These are phyloP conservation scores for Striga hermonthica DNA, from an alignment of 305 asterid genomes.

Conservation along the genomic window DNA sequence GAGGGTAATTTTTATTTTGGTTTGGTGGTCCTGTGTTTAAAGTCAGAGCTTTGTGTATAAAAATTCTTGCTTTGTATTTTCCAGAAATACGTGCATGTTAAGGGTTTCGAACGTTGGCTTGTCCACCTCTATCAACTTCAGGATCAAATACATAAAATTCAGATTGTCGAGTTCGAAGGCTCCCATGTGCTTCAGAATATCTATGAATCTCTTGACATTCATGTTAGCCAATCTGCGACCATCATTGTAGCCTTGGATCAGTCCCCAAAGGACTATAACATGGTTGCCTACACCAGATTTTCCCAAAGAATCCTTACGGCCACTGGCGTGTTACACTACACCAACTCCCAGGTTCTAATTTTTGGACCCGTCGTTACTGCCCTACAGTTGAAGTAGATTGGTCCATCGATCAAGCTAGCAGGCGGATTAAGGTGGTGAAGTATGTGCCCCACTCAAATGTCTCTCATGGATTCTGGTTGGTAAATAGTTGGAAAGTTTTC, in stretches of 20 bases:
- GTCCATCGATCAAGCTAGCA: conserved; percentile 70
- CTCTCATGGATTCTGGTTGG: too few species aligned
- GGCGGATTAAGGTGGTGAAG: too few species aligned
- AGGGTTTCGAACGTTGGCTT: conserved; percentile 63
- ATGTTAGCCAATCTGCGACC: conserved; percentile 55
- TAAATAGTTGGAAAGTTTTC: too few species aligned
- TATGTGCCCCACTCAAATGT: too few species aligned
- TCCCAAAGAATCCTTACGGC: conserved; percentile 33
- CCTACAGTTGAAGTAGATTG: conserved; percentile 36
- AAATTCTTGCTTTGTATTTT: conserved; percentile 12
- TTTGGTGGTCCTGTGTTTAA: too few species aligned
- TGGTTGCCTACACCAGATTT: conserved; percentile 61
- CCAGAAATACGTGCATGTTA: conserved; percentile 62
- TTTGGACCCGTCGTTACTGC: conserved; percentile 49
- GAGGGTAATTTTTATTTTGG: too few species aligned
- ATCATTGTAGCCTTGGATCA: conserved; percentile 57
- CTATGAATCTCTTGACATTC: conserved; percentile 55
- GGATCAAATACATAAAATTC: conserved; percentile 64
- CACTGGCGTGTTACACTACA: conserved; percentile 49
- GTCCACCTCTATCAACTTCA: conserved; percentile 51
- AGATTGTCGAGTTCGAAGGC: conserved; percentile 66
- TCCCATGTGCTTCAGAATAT: conserved; percentile 52
- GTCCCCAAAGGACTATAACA: conserved; percentile 53
- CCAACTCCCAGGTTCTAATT: conserved; percentile 44
- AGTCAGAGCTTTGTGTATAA: too few species aligned